Evolutionary conservation across 345 rosid genomes (phyloP).

Genomic region (Geranium brycei): DNA sequence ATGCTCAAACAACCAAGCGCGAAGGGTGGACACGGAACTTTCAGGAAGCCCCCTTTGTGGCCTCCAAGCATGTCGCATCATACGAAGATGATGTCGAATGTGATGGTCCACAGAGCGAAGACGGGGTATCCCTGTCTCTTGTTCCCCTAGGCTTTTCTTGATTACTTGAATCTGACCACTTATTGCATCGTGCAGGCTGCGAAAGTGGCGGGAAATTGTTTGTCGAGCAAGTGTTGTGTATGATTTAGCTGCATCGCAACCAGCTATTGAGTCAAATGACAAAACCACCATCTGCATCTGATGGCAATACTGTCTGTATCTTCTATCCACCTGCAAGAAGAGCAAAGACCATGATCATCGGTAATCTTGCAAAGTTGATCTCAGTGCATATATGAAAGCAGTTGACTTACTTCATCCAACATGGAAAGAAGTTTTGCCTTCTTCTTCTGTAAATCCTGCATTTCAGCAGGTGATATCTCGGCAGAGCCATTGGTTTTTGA

Average conservation of each 20-base stretch:
- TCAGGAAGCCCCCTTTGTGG: slow-evolving; percentile 96
- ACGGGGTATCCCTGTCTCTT: slow-evolving; percentile 69
- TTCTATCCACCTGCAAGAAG: slow-evolving; percentile 64
- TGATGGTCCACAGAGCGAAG: slow-evolving; percentile 87
- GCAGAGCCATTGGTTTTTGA: slow-evolving; percentile 20
- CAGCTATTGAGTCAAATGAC: slow-evolving; percentile 80
- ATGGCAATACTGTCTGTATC: slow-evolving; percentile 86
- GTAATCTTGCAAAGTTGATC: background rate
- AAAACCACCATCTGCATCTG: slow-evolving; percentile 96
- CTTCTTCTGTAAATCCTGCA: slow-evolving; percentile 74
- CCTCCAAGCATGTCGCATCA: slow-evolving; percentile 91
- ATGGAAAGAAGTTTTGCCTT: slow-evolving; percentile 77
- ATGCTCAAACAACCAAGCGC: slow-evolving; percentile 99
- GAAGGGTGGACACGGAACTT: slow-evolving; percentile 78
- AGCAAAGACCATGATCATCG: background rate
- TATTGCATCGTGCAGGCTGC: slow-evolving; percentile 82
- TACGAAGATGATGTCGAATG: slow-evolving; percentile 80
- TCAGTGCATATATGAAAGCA: background rate
- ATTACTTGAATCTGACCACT: slow-evolving; percentile 52
- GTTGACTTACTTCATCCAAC: slow-evolving; percentile 65
- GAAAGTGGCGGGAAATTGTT: slow-evolving; percentile 87
- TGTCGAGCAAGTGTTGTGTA: slow-evolving; percentile 84
- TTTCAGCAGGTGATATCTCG: slow-evolving; percentile 72
- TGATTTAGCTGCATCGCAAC: slow-evolving; percentile 79
- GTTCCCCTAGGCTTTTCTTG: slow-evolving; percentile 70